phyloP scores from a whole-genome alignment of 805 yeast genomes.

The Hanseniaspora taiwanica region DNA sequence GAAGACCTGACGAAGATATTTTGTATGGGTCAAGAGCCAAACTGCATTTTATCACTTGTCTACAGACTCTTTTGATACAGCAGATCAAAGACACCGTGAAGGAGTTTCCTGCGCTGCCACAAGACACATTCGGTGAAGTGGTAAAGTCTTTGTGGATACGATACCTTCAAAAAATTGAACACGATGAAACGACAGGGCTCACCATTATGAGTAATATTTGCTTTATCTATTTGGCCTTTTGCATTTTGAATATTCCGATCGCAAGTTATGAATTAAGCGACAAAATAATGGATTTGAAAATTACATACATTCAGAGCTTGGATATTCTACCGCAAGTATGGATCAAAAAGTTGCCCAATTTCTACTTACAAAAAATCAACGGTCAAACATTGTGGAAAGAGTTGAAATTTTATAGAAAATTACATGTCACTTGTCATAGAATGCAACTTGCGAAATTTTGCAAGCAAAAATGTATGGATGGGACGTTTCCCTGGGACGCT shows the following conservation, averaged over 20 bases:
- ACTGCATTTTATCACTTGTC: slow-evolving; percentile 30
- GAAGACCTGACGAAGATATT: slow-evolving; percentile 7
- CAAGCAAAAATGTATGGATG: slow-evolving; percentile 3
- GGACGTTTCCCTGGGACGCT: neutral
- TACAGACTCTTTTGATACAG: slow-evolving; percentile 37
- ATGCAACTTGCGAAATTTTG: slow-evolving; percentile 5
- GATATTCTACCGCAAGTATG: slow-evolving; percentile 28
- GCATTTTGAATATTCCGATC: slow-evolving; percentile 36
- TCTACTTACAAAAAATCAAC: slow-evolving; percentile 26
- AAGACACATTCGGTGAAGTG: neutral
- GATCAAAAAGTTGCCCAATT: slow-evolving; percentile 27
- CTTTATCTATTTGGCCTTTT: slow-evolving; percentile 38
- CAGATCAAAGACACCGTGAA: slow-evolving; percentile 26
- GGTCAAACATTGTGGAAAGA: slow-evolving; percentile 28
- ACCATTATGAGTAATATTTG: slow-evolving; percentile 14
- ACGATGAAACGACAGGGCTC: neutral
- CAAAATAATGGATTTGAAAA: slow-evolving; percentile 5
- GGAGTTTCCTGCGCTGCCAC: neutral
- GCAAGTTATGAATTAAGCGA: slow-evolving; percentile 34
- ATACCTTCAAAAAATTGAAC: neutral
- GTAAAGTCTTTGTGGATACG: neutral
- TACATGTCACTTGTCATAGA: slow-evolving; percentile 10
- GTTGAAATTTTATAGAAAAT: slow-evolving; percentile 24
- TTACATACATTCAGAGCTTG: slow-evolving; percentile 26
- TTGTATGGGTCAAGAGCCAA: slow-evolving; percentile 38